A percentile compares a stretch with the other conserved stretches of the same genome.
These are phyloP conservation scores for Exserohilum rostratum DNA, from an alignment of 2,329 filamentous ascomycete genomes.

Conservation along the genomic window DNA sequence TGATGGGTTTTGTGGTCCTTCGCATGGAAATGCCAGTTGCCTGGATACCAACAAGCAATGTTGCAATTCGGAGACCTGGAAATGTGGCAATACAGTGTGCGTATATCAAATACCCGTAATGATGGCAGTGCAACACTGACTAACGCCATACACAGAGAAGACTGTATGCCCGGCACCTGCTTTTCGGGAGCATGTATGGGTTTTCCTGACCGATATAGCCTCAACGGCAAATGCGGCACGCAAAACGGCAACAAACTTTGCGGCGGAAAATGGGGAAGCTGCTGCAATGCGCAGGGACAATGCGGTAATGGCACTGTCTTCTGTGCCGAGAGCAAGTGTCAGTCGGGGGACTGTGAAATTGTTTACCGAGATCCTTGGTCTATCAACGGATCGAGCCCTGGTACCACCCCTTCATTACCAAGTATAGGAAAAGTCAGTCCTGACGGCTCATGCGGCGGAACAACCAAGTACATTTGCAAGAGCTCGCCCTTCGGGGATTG, in stretches of 20 bases:
- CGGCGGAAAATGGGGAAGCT: neutral
- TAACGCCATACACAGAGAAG: neutral
- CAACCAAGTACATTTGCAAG: neutral
- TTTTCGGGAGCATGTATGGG: neutral
- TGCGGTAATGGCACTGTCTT: slow-evolving; percentile 13
- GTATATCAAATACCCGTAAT: no score
- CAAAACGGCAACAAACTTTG: neutral
- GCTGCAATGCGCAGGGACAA: neutral
- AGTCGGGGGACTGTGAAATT: slow-evolving; percentile 16
- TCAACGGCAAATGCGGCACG: neutral
- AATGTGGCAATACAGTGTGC: slow-evolving; percentile 8
- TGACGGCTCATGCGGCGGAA: neutral
- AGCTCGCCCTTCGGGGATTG: neutral
- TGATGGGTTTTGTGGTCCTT: slow-evolving; percentile 39
- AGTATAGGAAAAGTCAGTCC: neutral
- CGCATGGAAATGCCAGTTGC: slow-evolving; percentile 42
- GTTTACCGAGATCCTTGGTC: slow-evolving; percentile 9
- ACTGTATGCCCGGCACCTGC: neutral
- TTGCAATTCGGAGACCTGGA: slow-evolving; percentile 15
- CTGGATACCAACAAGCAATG: slow-evolving; percentile 26
- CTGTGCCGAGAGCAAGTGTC: slow-evolving; percentile 13
- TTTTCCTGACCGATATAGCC: neutral
- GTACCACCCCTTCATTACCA: no score
- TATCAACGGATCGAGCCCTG: no score
- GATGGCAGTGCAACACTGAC: neutral